Base-by-base conservation (phyloP, 371 early-diverging fungal species). In the Syncephalastrum racemosum region DNA sequence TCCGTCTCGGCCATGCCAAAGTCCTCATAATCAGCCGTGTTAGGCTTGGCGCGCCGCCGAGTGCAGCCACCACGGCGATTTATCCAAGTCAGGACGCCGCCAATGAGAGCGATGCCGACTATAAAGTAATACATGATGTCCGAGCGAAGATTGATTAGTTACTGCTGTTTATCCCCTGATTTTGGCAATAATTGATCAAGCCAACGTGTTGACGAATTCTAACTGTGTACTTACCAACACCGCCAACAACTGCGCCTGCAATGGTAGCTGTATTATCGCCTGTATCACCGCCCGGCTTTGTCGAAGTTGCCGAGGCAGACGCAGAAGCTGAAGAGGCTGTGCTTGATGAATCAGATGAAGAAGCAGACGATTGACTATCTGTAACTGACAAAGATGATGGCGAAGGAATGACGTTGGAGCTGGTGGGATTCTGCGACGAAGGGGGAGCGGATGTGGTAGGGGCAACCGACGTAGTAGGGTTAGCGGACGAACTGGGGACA, bases 1-100 rank as follows among this genome's bases (percentile, higher is more conserved):
- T 77, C 73, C 10, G 59, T 58, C 43, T 78, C 79, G 14, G 71
- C 70, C 60, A 77, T 56, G 16, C 77, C 77, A 64, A 67, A 77
- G 47, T 73, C 77, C 43, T 77, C 70, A 53, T 71, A 77, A 36
- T 73, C 71, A 8, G 59, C 54, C 5, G 64, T 54, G 54, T 60
- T 60, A 1, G 58, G 57, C 19, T 68, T 67, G 4, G 51, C 52
- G 5, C 58, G 58, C 20, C 57, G 59, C 19, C 64, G 56, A n/a
- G 68, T 64, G 36, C 71, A 73, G 39, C 73, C 71, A 41, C 70
- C 68, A 41, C 63, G 69, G 50, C 73, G 52, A 55, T 69, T 77
- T 22, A 71, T 36, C 50, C 60, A 73, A 18, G 68, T 67, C 15
- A 77, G 43, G 16, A 66, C 22, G 40, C 73, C 73, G 19, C 66